A percentile compares a stretch with the other conserved stretches of the same genome.
Evolutionary conservation across 495 filamentous ascomycete genomes (phyloP).

Genomic region (Aspergillus wentii): DNA sequence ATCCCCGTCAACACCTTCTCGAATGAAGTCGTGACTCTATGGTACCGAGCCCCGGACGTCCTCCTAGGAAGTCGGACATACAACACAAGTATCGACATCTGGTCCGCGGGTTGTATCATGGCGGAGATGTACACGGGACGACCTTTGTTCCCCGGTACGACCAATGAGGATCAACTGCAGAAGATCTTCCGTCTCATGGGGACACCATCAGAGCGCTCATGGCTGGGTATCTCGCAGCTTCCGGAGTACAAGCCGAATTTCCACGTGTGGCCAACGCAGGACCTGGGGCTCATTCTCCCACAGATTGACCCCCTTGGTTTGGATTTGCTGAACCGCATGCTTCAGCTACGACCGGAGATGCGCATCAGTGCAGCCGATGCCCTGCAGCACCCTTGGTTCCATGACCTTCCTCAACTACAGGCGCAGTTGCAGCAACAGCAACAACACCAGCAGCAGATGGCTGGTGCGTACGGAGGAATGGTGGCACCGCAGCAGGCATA

Average conservation of each 20-base stretch:
- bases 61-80: constrained; percentile 87
- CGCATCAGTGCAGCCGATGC: constrained; percentile 81
- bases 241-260: constrained; percentile 93
- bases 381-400: constrained; percentile 87
- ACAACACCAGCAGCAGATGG: constrained; percentile 35
- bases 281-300: constrained; percentile 76
- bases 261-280: constrained; percentile 93
- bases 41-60: constrained; percentile 94
- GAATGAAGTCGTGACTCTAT: constrained; percentile 94
- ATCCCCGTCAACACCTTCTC: constrained; percentile 98
- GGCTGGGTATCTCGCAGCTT: constrained; percentile 85
- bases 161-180: constrained; percentile 91
- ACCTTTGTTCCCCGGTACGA: constrained; percentile 89
- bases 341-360: constrained; percentile 90
- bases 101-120: constrained; percentile 98
- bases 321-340: constrained; percentile 82
- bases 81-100: constrained; percentile 97
- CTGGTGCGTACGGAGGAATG: constrained; percentile 38
- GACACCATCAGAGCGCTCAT: constrained; percentile 85
- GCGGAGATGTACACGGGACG: constrained; percentile 95
- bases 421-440: constrained; percentile 46
- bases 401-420: constrained; percentile 52
- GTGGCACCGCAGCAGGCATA: constrained; percentile 36
- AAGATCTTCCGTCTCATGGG: constrained; percentile 98
- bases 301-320: constrained; percentile 84